phyloP scores from a whole-genome alignment of 1,284 basidiomycete genomes.

The Exsudoporus floridanus region DNA sequence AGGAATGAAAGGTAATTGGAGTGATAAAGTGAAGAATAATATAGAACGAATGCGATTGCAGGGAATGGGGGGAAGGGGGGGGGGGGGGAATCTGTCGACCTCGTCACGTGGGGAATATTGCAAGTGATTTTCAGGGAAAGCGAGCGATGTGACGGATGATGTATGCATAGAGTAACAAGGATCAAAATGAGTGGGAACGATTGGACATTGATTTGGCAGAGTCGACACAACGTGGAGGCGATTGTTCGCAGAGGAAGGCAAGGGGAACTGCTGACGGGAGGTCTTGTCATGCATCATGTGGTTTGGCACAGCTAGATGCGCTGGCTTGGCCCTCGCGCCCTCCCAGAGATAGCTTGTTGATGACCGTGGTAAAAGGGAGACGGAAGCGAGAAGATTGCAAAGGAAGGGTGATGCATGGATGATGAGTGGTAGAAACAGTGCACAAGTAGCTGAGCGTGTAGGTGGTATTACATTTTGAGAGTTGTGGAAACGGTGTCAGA shows the following conservation, averaged over 20 bases:
- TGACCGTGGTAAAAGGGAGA: slow-evolving; percentile 49
- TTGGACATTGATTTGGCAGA: slow-evolving; percentile 39
- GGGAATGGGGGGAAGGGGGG: slow-evolving; percentile 33
- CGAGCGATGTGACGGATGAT: slow-evolving; percentile 42
- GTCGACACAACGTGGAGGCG: slow-evolving; percentile 25
- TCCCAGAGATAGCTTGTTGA: slow-evolving; percentile 46
- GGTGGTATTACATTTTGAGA: slow-evolving; percentile 77
- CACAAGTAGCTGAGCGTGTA: slow-evolving; percentile 57
- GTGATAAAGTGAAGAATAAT: slow-evolving; percentile 79
- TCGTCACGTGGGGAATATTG: slow-evolving; percentile 41
- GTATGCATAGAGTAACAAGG: slow-evolving; percentile 52
- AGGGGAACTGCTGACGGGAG: slow-evolving; percentile 24
- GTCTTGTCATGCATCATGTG: slow-evolving; percentile 19
- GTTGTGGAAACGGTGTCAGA: slow-evolving; percentile 22
- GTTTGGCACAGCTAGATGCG: slow-evolving; percentile 26
- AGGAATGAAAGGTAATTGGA: slow-evolving; percentile 28
- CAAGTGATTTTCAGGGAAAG: slow-evolving; percentile 39
- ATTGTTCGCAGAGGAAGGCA: slow-evolving; percentile 33
- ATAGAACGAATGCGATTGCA: slow-evolving; percentile 54
- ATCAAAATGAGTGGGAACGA: slow-evolving; percentile 49
- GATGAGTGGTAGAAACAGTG: slow-evolving; percentile 63
- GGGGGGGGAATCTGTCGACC: slow-evolving; percentile 40
- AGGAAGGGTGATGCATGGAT: slow-evolving; percentile 73
- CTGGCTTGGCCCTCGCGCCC: slow-evolving; percentile 12
- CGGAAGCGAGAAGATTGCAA: slow-evolving; percentile 56